Conservation (phyloP, 2,329 filamentous ascomycete genomes). For the Aspergillus novofumigatus region DNA sequence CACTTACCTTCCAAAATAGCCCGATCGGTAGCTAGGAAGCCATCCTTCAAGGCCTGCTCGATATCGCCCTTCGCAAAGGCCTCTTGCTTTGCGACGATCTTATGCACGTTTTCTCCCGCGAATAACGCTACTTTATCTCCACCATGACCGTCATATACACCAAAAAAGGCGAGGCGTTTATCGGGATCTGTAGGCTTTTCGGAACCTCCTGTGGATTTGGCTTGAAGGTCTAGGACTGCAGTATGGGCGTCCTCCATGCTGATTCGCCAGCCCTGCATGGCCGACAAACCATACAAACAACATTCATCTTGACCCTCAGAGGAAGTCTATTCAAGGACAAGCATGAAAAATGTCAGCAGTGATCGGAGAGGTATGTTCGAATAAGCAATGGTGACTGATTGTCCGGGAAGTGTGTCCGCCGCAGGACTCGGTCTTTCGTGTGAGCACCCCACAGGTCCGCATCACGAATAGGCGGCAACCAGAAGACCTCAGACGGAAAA, state of each 20-base stretch:
- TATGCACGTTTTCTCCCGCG: slow-evolving; percentile 85
- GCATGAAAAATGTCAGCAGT: slow-evolving; percentile 9
- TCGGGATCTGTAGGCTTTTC: slow-evolving; percentile 60
- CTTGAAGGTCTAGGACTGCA: slow-evolving; percentile 79
- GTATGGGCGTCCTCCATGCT: slow-evolving; percentile 99
- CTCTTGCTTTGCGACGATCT: slow-evolving; percentile 92
- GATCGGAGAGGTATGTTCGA: background rate
- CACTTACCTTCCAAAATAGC: slow-evolving; percentile 87
- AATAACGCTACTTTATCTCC: slow-evolving; percentile 95
- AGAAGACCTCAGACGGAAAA: background rate
- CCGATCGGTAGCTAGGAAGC: slow-evolving; percentile 91
- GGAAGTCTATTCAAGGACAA: slow-evolving; percentile 61
- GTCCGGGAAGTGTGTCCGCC: background rate
- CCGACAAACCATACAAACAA: slow-evolving; percentile 88
- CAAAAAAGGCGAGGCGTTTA: slow-evolving; percentile 86
- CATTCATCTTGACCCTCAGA: slow-evolving; percentile 88
- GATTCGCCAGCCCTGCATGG: slow-evolving; percentile 99
- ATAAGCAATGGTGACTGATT: slow-evolving; percentile 4
- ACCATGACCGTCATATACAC: slow-evolving; percentile 96
- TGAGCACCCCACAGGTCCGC: slow-evolving; percentile 13
- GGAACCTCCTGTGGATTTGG: slow-evolving; percentile 49
- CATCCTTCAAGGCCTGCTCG: slow-evolving; percentile 94
- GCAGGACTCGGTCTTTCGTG: slow-evolving; percentile 12
- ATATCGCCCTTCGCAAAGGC: slow-evolving; percentile 88
- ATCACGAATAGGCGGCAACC: slow-evolving; percentile 6